These are phyloP conservation scores for Excoecaria cochinchinensis DNA, from an alignment of 345 rosid genomes.

Conservation along the genomic window DNA sequence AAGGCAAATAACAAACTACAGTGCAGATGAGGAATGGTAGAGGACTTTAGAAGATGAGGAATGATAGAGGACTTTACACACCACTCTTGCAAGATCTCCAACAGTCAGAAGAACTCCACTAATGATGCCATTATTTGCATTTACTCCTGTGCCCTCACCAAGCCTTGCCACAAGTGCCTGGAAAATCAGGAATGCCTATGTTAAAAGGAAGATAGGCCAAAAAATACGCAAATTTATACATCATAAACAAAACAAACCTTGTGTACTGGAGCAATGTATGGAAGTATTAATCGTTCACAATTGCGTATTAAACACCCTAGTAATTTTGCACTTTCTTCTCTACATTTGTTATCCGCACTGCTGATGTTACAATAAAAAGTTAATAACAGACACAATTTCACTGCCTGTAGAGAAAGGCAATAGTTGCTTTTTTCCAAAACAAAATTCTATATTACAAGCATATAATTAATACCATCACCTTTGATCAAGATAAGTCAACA, in stretches of 20 bases:
- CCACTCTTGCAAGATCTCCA: conserved; percentile 99
- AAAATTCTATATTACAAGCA: not conserved
- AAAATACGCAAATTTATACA: conserved; percentile 14
- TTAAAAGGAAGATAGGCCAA: not conserved
- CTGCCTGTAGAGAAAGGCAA: not conserved
- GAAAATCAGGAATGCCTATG: conserved; percentile 28
- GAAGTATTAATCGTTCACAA: conserved; percentile 86
- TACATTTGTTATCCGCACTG: conserved; percentile 98
- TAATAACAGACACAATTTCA: conserved; percentile 28
- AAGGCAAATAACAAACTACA: not conserved
- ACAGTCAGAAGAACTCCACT: conserved; percentile 97
- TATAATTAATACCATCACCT: conserved; percentile 50
- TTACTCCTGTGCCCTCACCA: conserved; percentile 73
- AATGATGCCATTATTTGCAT: conserved; percentile 80
- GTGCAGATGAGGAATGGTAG: not conserved
- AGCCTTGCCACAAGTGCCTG: conserved; percentile 98
- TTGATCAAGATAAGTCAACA: conserved; percentile 89
- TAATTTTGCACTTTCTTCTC: conserved; percentile 97
- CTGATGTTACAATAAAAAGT: conserved; percentile 46
- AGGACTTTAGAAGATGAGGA: conserved; percentile 18
- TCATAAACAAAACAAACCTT: conserved; percentile 57
- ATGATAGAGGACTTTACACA: conserved; percentile 37
- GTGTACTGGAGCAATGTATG: conserved; percentile 92
- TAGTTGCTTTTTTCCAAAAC: conserved; percentile 3
- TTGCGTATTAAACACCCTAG: conserved; percentile 96